These are phyloP conservation scores for Globisporangium heterothallicum DNA, from an alignment of 352 stramenopile species.

Conservation along the genomic window DNA sequence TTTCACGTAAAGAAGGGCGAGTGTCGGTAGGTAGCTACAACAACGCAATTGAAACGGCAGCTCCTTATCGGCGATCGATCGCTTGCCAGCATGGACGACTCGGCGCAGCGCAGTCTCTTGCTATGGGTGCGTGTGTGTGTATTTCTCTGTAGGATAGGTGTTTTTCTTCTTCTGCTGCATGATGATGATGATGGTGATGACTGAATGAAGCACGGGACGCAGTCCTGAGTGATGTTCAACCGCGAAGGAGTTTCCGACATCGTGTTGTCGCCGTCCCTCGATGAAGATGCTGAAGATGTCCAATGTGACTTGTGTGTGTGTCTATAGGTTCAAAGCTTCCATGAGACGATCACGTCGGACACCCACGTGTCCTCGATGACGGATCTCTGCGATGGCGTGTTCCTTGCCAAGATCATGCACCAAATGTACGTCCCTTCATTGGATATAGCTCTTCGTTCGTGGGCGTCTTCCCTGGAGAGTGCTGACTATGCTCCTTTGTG, in stretches of 20 bases:
- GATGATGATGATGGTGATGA: too few species aligned
- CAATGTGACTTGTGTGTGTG: not conserved
- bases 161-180: too few species aligned
- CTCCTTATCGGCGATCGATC: too few species aligned
- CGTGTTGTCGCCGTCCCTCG: too few species aligned
- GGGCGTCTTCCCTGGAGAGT: not conserved
- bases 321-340: constrained; percentile 68
- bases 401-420: constrained; percentile 81
- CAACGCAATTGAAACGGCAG: not conserved
- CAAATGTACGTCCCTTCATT: constrained; percentile 69
- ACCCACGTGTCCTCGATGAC: constrained; percentile 31
- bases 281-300: not conserved
- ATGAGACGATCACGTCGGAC: constrained; percentile 44
- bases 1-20: not conserved
- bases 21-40: not conserved
- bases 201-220: too few species aligned
- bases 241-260: too few species aligned
- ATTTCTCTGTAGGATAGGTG: too few species aligned
- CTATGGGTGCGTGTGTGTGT: constrained; percentile 48
- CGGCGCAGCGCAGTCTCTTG: constrained; percentile 65
- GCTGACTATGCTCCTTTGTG: not conserved
- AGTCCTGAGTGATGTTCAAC: constrained; percentile 5
- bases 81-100: constrained; percentile 51
- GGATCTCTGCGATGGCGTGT: constrained; percentile 76
- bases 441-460: not conserved